A percentile compares a stretch with the other conserved stretches of the same genome.
phyloP scores from a whole-genome alignment of 345 rosid genomes.

The Salix caprea region DNA sequence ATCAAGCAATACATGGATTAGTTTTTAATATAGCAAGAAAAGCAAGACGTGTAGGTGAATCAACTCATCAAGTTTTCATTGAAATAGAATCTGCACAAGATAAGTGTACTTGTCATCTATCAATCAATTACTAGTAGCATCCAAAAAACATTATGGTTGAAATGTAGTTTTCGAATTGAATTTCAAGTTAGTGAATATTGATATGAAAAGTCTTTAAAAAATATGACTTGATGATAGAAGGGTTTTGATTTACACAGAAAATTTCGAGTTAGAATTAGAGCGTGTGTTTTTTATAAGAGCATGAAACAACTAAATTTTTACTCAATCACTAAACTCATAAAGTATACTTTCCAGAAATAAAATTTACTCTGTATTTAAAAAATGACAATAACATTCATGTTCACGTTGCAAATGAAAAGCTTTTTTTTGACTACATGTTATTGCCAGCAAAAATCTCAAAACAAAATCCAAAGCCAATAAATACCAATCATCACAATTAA shows the following conservation, averaged over 20 bases:
- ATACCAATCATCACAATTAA: slow-evolving; percentile 13
- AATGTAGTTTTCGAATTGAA: no score
- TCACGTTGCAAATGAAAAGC: no score
- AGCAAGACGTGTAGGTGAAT: background rate
- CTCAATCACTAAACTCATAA: no score
- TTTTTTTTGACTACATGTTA: no score
- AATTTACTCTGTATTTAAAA: no score
- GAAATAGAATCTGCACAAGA: background rate
- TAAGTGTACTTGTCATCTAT: background rate
- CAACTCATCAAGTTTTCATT: background rate
- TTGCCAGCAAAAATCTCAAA: background rate
- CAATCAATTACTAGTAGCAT: background rate
- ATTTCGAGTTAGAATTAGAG: fast-evolving
- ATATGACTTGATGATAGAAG: fast-evolving
- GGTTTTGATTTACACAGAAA: fast-evolving
- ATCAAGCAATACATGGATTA: background rate
- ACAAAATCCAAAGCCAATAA: background rate
- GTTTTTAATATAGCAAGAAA: background rate
- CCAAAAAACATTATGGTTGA: background rate
- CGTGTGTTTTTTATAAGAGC: fast-evolving
- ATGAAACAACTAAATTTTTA: fast-evolving
- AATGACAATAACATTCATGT: no score
- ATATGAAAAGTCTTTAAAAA: no score
- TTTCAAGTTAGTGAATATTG: no score
- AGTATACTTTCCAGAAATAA: no score